Base-by-base conservation (phyloP, 768 basidiomycete species). In the Grammothele lineata region DNA sequence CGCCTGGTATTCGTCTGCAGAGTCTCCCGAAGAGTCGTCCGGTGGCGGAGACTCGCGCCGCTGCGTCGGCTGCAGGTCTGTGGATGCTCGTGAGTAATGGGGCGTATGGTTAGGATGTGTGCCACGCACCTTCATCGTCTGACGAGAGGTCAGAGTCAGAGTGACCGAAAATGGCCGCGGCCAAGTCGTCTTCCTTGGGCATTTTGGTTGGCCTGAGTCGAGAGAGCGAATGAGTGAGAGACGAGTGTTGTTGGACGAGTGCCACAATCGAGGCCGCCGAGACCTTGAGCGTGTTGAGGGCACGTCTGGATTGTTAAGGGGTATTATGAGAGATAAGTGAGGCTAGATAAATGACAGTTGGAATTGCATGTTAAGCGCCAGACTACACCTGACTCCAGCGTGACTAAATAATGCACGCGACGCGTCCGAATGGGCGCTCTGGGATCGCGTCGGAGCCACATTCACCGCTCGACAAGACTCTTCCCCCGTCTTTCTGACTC, bases 101-200 rank as follows among this genome's bases (percentile, higher is more conserved):
- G 27, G 18, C 21, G 27, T 11, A 30, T 19, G 19, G 18, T 9
- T 10, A 33, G 35, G 5, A 33, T 18, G 22, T 8, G 17, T 33
- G 1, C 17, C 15, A 45, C 53, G 38, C 61, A 76, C 75, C 73
- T n/a, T 77, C 80, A 30, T 87, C 84, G 53, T 85, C 85, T 8
- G 81, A 80, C 0, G 88, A 91, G 8, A 91, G 78, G 52, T 94
- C 92, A 3, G 89, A 90, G 57, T 87, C 87, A 15, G 83, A 85
- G 32, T 85, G 48, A 51, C 87, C 89, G 59, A 92, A 92, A 47
- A 91, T 52, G 38, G 51, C 51, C 24, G 51, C 51, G 3, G 51
- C 51, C 26, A 52, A 41, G 19, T 52, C 51, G 34, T 52, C 51
- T 30, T 30, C 27, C 14, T 30, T 14, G 14, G 27, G 27, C 27